Conservation (phyloP, 2,329 filamentous ascomycete species). For the Byssothecium circinans region DNA sequence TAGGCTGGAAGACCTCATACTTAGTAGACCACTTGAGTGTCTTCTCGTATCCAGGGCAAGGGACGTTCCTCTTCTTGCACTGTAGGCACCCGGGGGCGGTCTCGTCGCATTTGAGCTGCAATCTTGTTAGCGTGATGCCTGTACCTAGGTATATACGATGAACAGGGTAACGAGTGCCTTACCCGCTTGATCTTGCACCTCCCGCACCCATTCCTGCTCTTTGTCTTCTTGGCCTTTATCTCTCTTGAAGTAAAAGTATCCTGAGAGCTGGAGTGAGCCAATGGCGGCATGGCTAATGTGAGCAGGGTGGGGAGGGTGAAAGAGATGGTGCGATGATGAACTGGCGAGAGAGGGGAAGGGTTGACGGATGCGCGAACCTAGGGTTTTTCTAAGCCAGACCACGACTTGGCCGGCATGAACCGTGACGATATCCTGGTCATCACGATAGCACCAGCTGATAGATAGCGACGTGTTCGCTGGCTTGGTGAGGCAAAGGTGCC, state of each 20-base stretch:
- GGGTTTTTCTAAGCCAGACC: constrained; percentile 19
- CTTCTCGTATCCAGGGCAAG: constrained; percentile 52
- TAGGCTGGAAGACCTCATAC: constrained; percentile 49
- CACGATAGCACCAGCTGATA: constrained; percentile 13
- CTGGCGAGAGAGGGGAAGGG: constrained; percentile 3
- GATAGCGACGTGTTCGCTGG: constrained; percentile 14
- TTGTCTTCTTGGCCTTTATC: constrained; percentile 37
- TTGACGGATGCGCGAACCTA: constrained; percentile 21
- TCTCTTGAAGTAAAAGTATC: constrained; percentile 29
- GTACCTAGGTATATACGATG: neutral
- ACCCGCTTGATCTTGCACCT: constrained; percentile 42
- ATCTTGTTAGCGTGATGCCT: constrained; percentile 19
- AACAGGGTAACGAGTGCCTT: constrained; percentile 7
- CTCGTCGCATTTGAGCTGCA: constrained; percentile 50
- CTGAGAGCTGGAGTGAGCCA: constrained; percentile 24
- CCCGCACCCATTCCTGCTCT: constrained; percentile 40
- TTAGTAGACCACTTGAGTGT: constrained; percentile 53
- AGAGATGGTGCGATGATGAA: constrained; percentile 9
- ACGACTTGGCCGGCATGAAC: constrained; percentile 32
- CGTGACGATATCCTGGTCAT: constrained; percentile 11
- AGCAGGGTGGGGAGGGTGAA: neutral
- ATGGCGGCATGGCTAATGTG: constrained; percentile 30
- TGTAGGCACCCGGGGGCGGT: constrained; percentile 47
- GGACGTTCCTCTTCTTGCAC: constrained; percentile 47
- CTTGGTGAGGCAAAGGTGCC: constrained; percentile 4